These are phyloP conservation scores for Quercus tomentella DNA, from an alignment of 331 rosid genomes.

Conservation along the genomic window DNA sequence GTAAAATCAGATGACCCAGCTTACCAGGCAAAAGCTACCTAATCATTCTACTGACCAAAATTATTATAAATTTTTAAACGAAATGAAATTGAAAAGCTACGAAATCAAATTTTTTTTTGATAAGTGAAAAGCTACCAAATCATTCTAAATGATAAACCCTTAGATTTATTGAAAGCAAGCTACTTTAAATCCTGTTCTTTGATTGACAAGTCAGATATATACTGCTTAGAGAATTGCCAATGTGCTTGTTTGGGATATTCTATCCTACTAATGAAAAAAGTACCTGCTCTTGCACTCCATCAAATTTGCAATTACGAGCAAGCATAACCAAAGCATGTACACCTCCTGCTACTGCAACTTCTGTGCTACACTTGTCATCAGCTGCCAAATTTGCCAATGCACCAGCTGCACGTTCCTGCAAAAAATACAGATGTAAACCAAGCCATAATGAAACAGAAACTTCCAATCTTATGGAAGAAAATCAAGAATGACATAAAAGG, in stretches of 20 bases:
- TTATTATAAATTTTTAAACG: background rate
- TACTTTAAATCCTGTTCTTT: background rate
- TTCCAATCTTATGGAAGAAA: constrained; percentile 14
- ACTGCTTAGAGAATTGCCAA: constrained; percentile 4
- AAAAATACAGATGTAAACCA: constrained; percentile 17
- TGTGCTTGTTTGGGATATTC: background rate
- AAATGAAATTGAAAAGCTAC: background rate
- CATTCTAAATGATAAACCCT: background rate
- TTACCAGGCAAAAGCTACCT: background rate
- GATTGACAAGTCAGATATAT: constrained; percentile 10
- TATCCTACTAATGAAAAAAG: constrained; percentile 10
- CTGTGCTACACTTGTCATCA: constrained; percentile 97
- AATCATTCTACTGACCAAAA: background rate
- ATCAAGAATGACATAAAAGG: background rate
- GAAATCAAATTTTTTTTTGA: background rate
- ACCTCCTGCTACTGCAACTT: constrained; percentile 96
- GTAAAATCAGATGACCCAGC: background rate
- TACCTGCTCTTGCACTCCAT: constrained; percentile 99
- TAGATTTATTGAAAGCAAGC: constrained; percentile 7
- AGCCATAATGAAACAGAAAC: constrained; percentile 16
- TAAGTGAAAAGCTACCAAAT: background rate
- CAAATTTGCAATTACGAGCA: constrained; percentile 93
- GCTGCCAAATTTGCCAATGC: constrained; percentile 99
- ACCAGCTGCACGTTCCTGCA: constrained; percentile 99
- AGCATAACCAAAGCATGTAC: constrained; percentile 99